Evolutionary conservation across 495 filamentous ascomycete genomes (phyloP).

Genomic region (Tirmania nivea): DNA sequence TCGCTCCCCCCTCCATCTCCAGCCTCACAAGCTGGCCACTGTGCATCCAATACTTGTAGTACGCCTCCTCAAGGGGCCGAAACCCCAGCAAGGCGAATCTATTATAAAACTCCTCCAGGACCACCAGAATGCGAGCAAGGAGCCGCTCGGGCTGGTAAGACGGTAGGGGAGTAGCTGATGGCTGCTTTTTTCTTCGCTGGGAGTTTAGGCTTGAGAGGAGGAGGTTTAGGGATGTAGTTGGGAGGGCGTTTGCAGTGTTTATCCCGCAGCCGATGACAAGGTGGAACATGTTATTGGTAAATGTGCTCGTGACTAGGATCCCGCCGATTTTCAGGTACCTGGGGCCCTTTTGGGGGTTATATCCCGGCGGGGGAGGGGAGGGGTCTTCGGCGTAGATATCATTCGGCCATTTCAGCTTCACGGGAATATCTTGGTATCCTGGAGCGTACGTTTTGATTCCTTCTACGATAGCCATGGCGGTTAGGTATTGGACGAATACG

Average conservation of each 20-base stretch:
- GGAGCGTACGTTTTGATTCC: conserved; percentile 61
- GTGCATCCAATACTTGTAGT: conserved; percentile 81
- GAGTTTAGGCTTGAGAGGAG: conserved; percentile 29
- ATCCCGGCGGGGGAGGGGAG: conserved; percentile 24
- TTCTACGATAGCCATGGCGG: conserved; percentile 71
- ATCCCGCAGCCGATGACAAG: conserved; percentile 77
- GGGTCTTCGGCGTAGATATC: conserved; percentile 39
- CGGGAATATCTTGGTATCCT: conserved; percentile 49
- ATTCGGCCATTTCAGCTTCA: conserved; percentile 94
- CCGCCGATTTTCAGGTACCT: conserved; percentile 77
- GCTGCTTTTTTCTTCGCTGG: neutral
- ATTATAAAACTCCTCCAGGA: conserved; percentile 57
- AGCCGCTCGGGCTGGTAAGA: conserved; percentile 58
- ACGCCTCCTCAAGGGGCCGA: conserved; percentile 33
- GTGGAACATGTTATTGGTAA: conserved; percentile 53
- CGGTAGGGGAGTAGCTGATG: conserved; percentile 20
- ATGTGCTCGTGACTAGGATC: conserved; percentile 79
- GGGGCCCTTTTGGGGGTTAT: conserved; percentile 26
- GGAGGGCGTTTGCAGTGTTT: conserved; percentile 66
- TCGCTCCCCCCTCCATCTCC: conserved; percentile 56
- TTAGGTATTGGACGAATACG: conserved; percentile 83
- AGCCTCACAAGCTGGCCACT: conserved; percentile 70
- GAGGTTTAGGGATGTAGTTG: conserved; percentile 68
- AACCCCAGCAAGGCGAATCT: conserved; percentile 37
- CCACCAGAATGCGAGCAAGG: conserved; percentile 57